These are phyloP conservation scores for Orbilia quercus DNA, from an alignment of 2,329 filamentous ascomycete species.

Conservation along the genomic window DNA sequence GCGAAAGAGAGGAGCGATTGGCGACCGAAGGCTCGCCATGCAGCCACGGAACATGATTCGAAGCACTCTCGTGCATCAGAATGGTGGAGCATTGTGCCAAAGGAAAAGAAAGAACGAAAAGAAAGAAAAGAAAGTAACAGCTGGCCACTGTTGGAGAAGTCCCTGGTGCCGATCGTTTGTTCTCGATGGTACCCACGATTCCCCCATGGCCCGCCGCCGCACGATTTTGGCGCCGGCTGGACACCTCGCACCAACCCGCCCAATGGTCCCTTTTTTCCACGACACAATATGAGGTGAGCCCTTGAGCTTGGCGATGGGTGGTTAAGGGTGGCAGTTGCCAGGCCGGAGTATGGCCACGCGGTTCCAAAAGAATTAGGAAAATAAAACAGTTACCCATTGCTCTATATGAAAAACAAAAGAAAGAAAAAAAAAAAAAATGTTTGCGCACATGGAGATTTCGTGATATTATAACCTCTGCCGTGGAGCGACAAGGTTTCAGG, in stretches of 20 bases:
- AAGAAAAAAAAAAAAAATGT: conserved; percentile 2
- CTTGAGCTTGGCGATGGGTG: not conserved
- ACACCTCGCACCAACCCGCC: conserved; percentile 34
- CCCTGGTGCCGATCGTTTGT: conserved; percentile 54
- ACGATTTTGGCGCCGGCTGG: conserved; percentile 53
- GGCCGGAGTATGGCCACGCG: conserved; percentile 17
- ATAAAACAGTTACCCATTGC: no score
- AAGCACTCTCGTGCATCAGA: conserved; percentile 56
- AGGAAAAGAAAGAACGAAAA: conserved; percentile 55
- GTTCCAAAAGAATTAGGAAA: conserved; percentile 13
- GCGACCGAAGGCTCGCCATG: conserved; percentile 54
- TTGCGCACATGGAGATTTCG: conserved; percentile 16
- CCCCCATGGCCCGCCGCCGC: conserved; percentile 49
- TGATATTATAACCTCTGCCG: conserved; percentile 48
- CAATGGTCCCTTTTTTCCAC: conserved; percentile 18
- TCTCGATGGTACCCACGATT: conserved; percentile 38
- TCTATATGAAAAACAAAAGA: not conserved
- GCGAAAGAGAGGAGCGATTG: conserved; percentile 55
- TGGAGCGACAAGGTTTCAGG: conserved; percentile 51
- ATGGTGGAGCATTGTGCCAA: conserved; percentile 50
- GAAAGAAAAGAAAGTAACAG: conserved; percentile 12
- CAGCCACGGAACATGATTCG: conserved; percentile 57
- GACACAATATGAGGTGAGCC: conserved; percentile 4
- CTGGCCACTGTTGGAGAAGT: conserved; percentile 40
- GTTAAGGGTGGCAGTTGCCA: not conserved